phyloP scores from a whole-genome alignment of 768 basidiomycete genomes.

The Leccinum obscurum region DNA sequence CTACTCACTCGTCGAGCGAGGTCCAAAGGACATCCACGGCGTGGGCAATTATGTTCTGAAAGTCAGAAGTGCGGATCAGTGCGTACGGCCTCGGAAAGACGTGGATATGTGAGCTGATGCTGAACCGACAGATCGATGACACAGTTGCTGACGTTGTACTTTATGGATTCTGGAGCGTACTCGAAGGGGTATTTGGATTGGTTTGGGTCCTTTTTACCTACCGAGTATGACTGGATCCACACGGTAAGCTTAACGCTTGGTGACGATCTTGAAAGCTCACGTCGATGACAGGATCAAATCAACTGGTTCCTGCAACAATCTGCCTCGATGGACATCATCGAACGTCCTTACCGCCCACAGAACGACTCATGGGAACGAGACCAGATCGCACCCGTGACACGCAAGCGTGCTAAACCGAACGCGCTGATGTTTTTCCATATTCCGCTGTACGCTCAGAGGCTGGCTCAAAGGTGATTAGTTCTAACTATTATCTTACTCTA shows the following conservation, averaged over 20 bases:
- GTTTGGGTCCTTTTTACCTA: constrained; percentile 58
- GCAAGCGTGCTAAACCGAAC: constrained; percentile 85
- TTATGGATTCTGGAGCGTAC: constrained; percentile 87
- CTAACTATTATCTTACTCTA: constrained; percentile 26
- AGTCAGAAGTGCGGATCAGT: constrained; percentile 83
- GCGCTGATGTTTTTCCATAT: constrained; percentile 99
- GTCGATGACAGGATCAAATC: constrained; percentile 57
- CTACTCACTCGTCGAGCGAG: constrained; percentile 78
- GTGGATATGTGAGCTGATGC: constrained; percentile 9
- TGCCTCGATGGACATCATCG: constrained; percentile 68
- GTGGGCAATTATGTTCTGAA: constrained; percentile 91
- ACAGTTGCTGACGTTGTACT: constrained; percentile 87
- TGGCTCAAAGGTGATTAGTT: not conserved
- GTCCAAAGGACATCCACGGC: constrained; percentile 84
- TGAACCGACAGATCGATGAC: constrained; percentile 65
- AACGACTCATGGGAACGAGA: constrained; percentile 65
- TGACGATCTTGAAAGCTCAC: not conserved
- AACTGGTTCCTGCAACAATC: constrained; percentile 91
- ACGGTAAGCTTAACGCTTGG: constrained; percentile 42
- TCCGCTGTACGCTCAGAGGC: constrained; percentile 60
- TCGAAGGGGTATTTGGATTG: constrained; percentile 57
- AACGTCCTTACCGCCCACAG: constrained; percentile 85
- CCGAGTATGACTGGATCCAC: constrained; percentile 86
- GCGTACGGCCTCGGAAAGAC: constrained; percentile 32
- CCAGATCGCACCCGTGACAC: constrained; percentile 55